A percentile compares a stretch with the other conserved stretches of the same genome.
phyloP scores from a whole-genome alignment of 106 monocot species.

The Dendrobium catenatum region DNA sequence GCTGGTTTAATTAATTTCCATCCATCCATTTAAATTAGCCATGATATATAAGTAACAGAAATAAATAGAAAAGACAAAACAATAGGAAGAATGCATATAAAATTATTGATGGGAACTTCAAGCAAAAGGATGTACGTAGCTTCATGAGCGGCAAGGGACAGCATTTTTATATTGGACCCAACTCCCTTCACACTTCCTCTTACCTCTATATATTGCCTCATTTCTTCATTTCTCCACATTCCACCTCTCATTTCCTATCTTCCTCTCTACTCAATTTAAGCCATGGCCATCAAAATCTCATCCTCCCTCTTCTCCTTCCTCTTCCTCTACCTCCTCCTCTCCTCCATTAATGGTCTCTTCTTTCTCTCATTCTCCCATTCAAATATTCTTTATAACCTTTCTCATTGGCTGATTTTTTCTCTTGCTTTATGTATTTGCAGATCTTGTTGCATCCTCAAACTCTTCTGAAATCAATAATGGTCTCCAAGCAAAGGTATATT shows the following conservation, averaged over 20 bases:
- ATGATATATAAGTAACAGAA: not conserved
- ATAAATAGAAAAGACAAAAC: not conserved
- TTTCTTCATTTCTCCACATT: conserved; percentile 17
- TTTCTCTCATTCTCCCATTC: not conserved
- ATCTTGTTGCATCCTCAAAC: conserved; percentile 2
- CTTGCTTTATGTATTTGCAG: not conserved
- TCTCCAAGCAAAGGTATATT: not conserved
- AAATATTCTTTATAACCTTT: not conserved
- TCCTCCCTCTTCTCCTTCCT: conserved; percentile 14
- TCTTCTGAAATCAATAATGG: not conserved
- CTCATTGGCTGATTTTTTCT: not conserved
- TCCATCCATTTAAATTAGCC: no score
- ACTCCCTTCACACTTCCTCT: not conserved
- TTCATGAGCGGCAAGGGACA: not conserved
- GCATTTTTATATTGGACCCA: not conserved
- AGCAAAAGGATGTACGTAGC: not conserved
- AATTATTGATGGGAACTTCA: conserved; percentile 3
- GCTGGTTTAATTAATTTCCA: no score
- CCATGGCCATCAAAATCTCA: conserved; percentile 11
- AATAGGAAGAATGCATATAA: not conserved
- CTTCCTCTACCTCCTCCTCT: conserved; percentile 11
- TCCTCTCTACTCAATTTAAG: not conserved
- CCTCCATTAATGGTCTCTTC: not conserved
- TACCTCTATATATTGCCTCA: conserved; percentile 1
- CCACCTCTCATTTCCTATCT: conserved; percentile 34